Evolutionary conservation across 768 basidiomycete species (phyloP), one percentile per base, ranked within the genome.

Genomic region (Sporobolomyces roseus): DNA sequence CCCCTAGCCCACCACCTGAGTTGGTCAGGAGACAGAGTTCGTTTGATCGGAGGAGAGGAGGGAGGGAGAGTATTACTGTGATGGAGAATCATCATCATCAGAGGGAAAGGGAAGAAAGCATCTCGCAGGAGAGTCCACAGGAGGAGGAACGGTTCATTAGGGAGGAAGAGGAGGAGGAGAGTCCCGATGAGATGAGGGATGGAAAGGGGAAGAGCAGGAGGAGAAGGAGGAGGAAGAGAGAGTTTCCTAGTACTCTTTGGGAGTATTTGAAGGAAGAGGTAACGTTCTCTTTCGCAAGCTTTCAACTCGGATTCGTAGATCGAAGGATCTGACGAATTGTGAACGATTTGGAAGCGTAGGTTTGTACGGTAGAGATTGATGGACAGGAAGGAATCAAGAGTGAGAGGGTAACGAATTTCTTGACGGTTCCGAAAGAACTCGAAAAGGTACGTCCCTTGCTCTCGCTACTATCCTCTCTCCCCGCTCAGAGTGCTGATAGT

Each of bases 321-420:
- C 36, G 9, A 14, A 50, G 14, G 32, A 1, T 19, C 21, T n/a
- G n/a, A n/a, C n/a, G n/a, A 78, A 83, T 91, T 25, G 45, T 14
- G 21, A 46, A 46, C 10, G 45, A 6, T 46, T 82, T 86, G n/a
- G n/a, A n/a, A 21, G 89, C 90, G 75, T 90, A 94, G 75, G 81
- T 93, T 9, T 80, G 93, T 12, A 90, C 89, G 1, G 92, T 90
- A n/a, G 91, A 94, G 79, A 90, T 91, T 77, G 91, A 94, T 78
- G 91, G 89, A 0, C 90, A 92, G 71, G 91, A 94, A 74, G 92
- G 93, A 76, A 81, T 91, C 73, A 93, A 93, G 51, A 91, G 92
- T 89, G 94, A 98, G 76, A 83, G 96, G 19, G 93, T 99, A 63
- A 88, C 90, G 77, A 98, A 98, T 79, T 99, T 98, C 77, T 79